Evolutionary conservation across 2,329 filamentous ascomycete species (phyloP), one percentile per base, ranked within the genome.

Genomic region (Apiospora malaysiana): DNA sequence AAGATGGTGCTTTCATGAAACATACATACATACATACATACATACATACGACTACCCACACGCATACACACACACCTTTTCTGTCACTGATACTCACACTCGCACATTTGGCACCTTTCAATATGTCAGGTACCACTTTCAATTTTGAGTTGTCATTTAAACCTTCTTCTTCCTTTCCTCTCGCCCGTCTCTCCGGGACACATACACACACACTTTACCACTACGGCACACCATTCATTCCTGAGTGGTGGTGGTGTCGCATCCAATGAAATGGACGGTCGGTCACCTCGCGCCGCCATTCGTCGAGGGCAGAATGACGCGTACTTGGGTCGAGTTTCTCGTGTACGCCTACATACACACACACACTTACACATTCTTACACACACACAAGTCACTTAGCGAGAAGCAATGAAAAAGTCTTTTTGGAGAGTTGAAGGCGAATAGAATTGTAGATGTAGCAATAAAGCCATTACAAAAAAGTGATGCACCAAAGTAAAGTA

Each of bases 1-100:
- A n/a, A 63, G 56, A 63, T 63, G 32, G 18, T 63, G 56, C 56
- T 40, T 40, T 63, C 56, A 63, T 63, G 40, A 63, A 63, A 40
- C 56, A 40, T 21, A 10, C n/a, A 49, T 25, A 59, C 51, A 25
- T n/a, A n/a, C n/a, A n/a, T n/a, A 40, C 56, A 40, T 21, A 10
- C n/a, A 49, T 25, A 59, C 51, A 25, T n/a, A n/a, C n/a, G 2
- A 27, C 12, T 49, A 6, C 47, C 21, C n/a, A 47, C 21, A 51
- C 23, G 25, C 25, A 51, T 12, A 16, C 49, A 56, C 23, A 21
- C 49, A 56, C 49, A 51, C 49, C 42, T 16, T 14, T 16, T 18
- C 49, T 16, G 25, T 10, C 25, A 56, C 49, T 9, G 25, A 21
- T 16, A 37, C 51, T 21, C 25, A 37, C 51, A 37, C 51, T 10